Evolutionary conservation across 306 rosid genomes (phyloP), one percentile per base, ranked within the genome.

Genomic region (Boehmeria nivea): DNA sequence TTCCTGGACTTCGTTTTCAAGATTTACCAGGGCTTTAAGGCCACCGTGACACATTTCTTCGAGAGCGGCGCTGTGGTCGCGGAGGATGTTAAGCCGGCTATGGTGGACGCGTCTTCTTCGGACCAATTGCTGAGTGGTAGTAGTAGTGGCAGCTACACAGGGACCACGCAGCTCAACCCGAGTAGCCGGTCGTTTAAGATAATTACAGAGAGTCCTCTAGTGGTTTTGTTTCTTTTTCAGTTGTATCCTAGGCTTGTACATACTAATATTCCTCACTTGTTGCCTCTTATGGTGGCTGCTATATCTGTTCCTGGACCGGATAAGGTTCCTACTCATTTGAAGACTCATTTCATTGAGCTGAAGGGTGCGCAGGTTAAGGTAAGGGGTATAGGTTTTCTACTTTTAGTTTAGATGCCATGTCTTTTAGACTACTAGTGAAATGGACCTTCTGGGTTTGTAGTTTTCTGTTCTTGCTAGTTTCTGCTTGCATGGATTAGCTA

Each of bases 351-450:
- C 71, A 71, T 80, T 50, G 99, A 93, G 81, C 86, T 93, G 59
- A 93, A 93, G 77, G 96, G 99, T 43, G 93, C 99, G 23, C 99
- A 93, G 57, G 99, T 87, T 66, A 93, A 93, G 96, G 99, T 91
- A 66, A 34, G 74, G 20, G 56, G 51, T 60, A 13, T 36, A 72
- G 28, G 7, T 27, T 28, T 0, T 45, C 39, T 8, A 11, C 33
- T 26, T 43, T 39, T 1, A 37, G 18, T 57, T 24, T 20, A 8
- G 28, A 6, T 2, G 11, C 24, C 40, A 4, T 33, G 38, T 33
- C 11, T 33, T 33, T n/a, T n/a, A n/a, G n/a, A n/a, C 36, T 31
- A 31, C 36, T 31, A 31, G 36, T 10, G n/a, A 31, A 31, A 10
- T 31, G 36, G 3, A 3, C 34, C 34, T 28, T 28, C 8, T 28